phyloP scores from a whole-genome alignment of 108 stramenopile genomes.

The Asterionellopsis glacialis region DNA sequence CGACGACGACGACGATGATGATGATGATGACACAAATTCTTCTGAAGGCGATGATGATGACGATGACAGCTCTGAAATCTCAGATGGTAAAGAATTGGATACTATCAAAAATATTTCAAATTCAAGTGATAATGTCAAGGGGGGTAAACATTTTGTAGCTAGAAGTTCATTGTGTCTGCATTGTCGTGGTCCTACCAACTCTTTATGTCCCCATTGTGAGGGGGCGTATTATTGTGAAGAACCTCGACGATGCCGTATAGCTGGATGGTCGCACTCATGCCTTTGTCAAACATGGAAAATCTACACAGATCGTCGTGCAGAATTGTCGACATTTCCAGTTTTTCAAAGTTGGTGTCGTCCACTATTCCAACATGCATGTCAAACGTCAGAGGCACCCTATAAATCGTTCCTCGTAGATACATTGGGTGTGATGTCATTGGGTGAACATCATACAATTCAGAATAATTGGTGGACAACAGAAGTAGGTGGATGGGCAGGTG shows the following conservation, averaged over 20 bases:
- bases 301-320: slow-evolving; percentile 45
- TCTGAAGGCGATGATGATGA: slow-evolving; percentile 2
- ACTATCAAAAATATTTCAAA: background rate
- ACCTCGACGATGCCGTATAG: slow-evolving; percentile 29
- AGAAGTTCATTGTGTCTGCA: slow-evolving; percentile 65
- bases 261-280: slow-evolving; percentile 76
- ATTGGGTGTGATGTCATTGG: slow-evolving; percentile 25
- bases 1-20: slow-evolving; percentile 14
- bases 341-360: slow-evolving; percentile 41
- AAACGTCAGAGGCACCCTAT: slow-evolving; percentile 55
- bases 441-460: background rate
- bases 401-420: slow-evolving; percentile 32
- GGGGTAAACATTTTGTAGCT: slow-evolving; percentile 28
- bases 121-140: background rate
- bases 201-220: slow-evolving; percentile 48
- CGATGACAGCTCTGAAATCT: slow-evolving; percentile 2
- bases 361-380: slow-evolving; percentile 44
- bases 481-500: slow-evolving; percentile 73
- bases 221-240: slow-evolving; percentile 71
- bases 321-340: slow-evolving; percentile 48
- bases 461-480: slow-evolving; percentile 74
- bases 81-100: background rate
- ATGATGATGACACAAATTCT: slow-evolving; percentile 4
- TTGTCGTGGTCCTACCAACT: slow-evolving; percentile 57
- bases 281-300: slow-evolving; percentile 71